These are phyloP conservation scores for Saturnispora quitensis DNA, from an alignment of 805 yeast species.

Conservation along the genomic window DNA sequence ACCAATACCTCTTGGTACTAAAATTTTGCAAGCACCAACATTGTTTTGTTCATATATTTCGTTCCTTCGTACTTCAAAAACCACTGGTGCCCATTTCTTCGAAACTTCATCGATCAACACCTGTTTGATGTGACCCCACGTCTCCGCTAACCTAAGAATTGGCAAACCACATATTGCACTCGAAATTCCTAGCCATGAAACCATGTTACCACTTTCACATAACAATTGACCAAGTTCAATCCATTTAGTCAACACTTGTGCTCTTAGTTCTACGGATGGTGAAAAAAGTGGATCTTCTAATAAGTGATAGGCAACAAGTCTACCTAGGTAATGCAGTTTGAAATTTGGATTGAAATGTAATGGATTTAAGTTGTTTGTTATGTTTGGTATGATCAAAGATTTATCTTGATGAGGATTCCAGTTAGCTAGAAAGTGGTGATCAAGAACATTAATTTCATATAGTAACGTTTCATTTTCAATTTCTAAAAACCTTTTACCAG, in stretches of 20 bases:
- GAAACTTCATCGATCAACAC: conserved; percentile 51
- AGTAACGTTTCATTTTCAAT: conserved; percentile 48
- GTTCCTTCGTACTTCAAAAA: conserved; percentile 75
- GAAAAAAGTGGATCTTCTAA: conserved; percentile 40
- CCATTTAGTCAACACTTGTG: conserved; percentile 70
- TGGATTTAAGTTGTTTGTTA: conserved; percentile 50
- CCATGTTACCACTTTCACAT: conserved; percentile 83
- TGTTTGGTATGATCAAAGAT: conserved; percentile 34
- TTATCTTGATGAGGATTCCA: conserved; percentile 83
- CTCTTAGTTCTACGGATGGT: conserved; percentile 38
- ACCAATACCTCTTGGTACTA: conserved; percentile 86
- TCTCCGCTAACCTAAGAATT: conserved; percentile 56
- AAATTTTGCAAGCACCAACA: conserved; percentile 53
- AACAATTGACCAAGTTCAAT: conserved; percentile 70
- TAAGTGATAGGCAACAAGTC: conserved; percentile 59
- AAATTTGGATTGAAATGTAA: conserved; percentile 58
- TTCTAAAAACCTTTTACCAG: conserved; percentile 42
- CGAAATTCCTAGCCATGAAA: conserved; percentile 87
- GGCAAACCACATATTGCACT: conserved; percentile 77
- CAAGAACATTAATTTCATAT: conserved; percentile 55
- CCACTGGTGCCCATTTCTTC: conserved; percentile 88
- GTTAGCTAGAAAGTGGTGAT: conserved; percentile 47
- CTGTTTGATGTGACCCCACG: conserved; percentile 68
- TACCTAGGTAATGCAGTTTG: conserved; percentile 71
- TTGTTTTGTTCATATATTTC: conserved; percentile 26